phyloP scores from a whole-genome alignment of 371 early-diverging fungal species.

The Apophysomyces elegans region DNA sequence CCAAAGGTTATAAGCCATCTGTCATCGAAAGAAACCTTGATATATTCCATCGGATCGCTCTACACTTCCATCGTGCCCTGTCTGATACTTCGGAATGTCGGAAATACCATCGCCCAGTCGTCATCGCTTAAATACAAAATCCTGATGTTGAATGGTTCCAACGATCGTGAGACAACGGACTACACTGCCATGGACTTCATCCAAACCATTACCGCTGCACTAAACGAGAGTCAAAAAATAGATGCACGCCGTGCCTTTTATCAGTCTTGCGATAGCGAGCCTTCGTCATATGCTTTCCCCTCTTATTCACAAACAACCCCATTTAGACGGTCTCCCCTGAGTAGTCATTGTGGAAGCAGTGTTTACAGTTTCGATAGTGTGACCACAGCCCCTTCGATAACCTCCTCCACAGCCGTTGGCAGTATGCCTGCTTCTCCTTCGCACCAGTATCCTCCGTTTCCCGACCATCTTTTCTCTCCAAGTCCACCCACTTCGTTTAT shows the following conservation, averaged over 20 bases:
- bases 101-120: constrained; percentile 55
- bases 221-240: constrained; percentile 52
- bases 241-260: constrained; percentile 33
- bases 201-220: constrained; percentile 59
- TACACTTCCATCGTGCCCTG: constrained; percentile 69
- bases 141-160: constrained; percentile 63
- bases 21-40: constrained; percentile 47
- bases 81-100: constrained; percentile 61
- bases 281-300: constrained; percentile 14
- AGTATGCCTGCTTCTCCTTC: constrained; percentile 15
- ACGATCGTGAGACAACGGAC: constrained; percentile 65
- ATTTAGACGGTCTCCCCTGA: constrained; percentile 4
- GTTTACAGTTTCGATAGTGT: constrained; percentile 8
- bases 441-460: constrained; percentile 29
- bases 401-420: background rate
- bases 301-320: constrained; percentile 1
- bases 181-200: constrained; percentile 69
- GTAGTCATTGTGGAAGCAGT: constrained; percentile 8
- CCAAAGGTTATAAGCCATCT: constrained; percentile 51
- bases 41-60: constrained; percentile 68
- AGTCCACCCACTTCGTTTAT: constrained; percentile 60
- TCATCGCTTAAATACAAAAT: constrained; percentile 56
- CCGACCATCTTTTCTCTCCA: constrained; percentile 28
- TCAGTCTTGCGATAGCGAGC: constrained; percentile 25
- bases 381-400: constrained; percentile 1